These are phyloP conservation scores for Termitomyces sp. DNA, from an alignment of 768 basidiomycete genomes.

Conservation along the genomic window DNA sequence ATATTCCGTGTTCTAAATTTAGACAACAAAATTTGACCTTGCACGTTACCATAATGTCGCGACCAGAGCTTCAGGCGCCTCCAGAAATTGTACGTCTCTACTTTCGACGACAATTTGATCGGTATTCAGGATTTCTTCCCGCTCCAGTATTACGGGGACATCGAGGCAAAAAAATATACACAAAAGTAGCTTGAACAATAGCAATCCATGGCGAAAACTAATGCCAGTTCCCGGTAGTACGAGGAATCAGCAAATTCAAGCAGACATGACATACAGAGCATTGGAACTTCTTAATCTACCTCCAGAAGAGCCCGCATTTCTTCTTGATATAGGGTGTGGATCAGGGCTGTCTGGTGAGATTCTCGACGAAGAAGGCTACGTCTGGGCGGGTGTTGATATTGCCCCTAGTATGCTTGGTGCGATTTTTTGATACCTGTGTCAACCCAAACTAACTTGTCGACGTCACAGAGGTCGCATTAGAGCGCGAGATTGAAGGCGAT, in stretches of 20 bases:
- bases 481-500: conserved; percentile 94
- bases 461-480: conserved; percentile 85
- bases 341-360: conserved; percentile 97
- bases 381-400: conserved; percentile 93
- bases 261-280: conserved; percentile 96
- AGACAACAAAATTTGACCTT: conserved; percentile 7
- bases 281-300: conserved; percentile 87
- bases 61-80: conserved; percentile 85
- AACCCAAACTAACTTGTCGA: neutral
- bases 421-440: conserved; percentile 18
- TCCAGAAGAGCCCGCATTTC: conserved; percentile 71
- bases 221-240: conserved; percentile 48
- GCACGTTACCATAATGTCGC: conserved; percentile 51
- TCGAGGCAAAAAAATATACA: conserved; percentile 95
- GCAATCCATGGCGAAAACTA: conserved; percentile 12
- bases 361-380: conserved; percentile 88
- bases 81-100: conserved; percentile 75
- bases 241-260: conserved; percentile 94
- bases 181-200: conserved; percentile 59
- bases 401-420: conserved; percentile 95
- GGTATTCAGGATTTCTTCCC: conserved; percentile 1
- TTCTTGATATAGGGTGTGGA: conserved; percentile 96
- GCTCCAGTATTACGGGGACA: conserved; percentile 90
- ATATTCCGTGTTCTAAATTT: conserved; percentile 8
- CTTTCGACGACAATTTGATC: neutral